Conservation (phyloP, 2,329 filamentous ascomycete genomes). For the Neonectria magnoliae region DNA sequence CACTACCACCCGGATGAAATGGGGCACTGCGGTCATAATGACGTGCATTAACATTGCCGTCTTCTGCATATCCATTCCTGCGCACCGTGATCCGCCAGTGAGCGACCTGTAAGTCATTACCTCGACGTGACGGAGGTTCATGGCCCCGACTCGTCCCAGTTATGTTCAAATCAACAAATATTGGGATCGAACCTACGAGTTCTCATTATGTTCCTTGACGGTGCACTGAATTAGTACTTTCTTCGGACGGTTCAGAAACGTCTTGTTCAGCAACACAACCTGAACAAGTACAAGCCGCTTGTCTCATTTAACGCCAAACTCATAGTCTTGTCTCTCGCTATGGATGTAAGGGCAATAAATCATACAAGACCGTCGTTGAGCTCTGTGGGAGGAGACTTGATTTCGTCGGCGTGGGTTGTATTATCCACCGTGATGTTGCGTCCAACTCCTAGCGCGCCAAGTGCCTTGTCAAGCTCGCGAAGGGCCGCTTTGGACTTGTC, state of each 20-base stretch:
- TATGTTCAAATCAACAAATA: conserved; percentile 57
- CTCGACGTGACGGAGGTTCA: too few relatives aligned
- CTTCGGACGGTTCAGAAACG: conserved; percentile 56
- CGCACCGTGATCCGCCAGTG: conserved; percentile 52
- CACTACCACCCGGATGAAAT: conserved; percentile 55
- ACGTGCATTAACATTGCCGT: conserved; percentile 63
- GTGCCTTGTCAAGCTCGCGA: conserved; percentile 60
- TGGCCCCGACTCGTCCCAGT: conserved; percentile 25
- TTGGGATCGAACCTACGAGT: conserved; percentile 65
- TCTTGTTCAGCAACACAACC: conserved; percentile 57
- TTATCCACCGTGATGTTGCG: conserved; percentile 65
- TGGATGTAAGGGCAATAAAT: conserved; percentile 53
- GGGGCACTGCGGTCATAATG: conserved; percentile 56
- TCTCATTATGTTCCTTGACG: conserved; percentile 62
- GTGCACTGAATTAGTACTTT: conserved; percentile 63
- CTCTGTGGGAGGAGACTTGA: conserved; percentile 45
- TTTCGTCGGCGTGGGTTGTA: conserved; percentile 65
- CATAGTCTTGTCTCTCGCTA: conserved; percentile 58
- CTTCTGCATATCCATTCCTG: conserved; percentile 64
- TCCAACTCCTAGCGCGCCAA: conserved; percentile 61
- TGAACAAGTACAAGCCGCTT: conserved; percentile 61
- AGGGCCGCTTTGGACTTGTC: conserved; percentile 74
- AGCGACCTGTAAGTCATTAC: conserved; percentile 44
- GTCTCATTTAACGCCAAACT: conserved; percentile 61
- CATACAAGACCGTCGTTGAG: not conserved